Conservation (phyloP, 2,329 filamentous ascomycete species). For the Fusarium heterosporum region DNA sequence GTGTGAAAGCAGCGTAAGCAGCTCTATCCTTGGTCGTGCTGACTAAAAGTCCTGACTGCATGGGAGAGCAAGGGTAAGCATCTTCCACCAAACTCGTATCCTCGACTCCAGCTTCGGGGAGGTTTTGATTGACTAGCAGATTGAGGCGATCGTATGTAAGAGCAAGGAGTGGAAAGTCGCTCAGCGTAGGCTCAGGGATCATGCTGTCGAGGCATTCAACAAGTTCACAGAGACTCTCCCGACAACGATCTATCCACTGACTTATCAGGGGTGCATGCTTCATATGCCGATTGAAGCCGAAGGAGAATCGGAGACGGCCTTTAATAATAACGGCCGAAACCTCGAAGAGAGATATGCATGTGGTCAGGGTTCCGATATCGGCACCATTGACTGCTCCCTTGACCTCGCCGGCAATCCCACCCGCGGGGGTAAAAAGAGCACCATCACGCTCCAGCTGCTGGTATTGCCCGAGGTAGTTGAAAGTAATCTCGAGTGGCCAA, state of each 20-base stretch:
- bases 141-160: conserved; percentile 36
- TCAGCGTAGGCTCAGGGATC: conserved; percentile 24
- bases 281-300: conserved; percentile 57
- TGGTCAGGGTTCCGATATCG: conserved; percentile 23
- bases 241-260: conserved; percentile 29
- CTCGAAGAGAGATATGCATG: conserved; percentile 61
- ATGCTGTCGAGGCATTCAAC: conserved; percentile 11
- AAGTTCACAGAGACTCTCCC: conserved; percentile 13
- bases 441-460: conserved; percentile 48
- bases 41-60: conserved; percentile 55
- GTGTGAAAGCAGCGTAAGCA: conserved; percentile 50
- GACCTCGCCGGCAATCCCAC: conserved; percentile 33
- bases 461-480: conserved; percentile 48
- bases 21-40: conserved; percentile 56
- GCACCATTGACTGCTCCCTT: conserved; percentile 27
- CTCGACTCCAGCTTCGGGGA: conserved; percentile 22
- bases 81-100: conserved; percentile 39
- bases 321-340: conserved; percentile 59
- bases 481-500: conserved; percentile 44
- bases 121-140: conserved; percentile 24
- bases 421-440: conserved; percentile 40
- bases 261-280: conserved; percentile 55
- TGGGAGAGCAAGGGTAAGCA: conserved; percentile 53
- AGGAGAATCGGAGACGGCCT: conserved; percentile 57
- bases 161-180: conserved; percentile 34